A percentile compares a stretch with the other conserved stretches of the same genome.
Evolutionary conservation across 2,329 filamentous ascomycete species (phyloP).

Genomic region (Aspergillus sp.): DNA sequence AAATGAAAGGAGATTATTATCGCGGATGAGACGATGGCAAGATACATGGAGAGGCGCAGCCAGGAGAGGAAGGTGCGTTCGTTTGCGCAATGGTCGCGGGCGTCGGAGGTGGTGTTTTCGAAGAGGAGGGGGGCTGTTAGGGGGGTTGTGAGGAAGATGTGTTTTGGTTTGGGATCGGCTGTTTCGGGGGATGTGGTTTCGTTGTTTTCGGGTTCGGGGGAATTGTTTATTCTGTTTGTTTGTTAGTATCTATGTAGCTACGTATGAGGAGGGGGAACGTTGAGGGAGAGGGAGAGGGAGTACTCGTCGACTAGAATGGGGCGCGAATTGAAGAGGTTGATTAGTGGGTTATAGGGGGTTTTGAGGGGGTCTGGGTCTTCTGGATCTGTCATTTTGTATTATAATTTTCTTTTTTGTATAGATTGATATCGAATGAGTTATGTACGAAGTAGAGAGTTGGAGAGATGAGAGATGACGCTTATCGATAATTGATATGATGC

Average conservation of each 20-base stretch:
- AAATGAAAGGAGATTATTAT: constrained; percentile 93
- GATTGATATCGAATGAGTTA: too few species aligned
- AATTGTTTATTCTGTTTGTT: background rate
- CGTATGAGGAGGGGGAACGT: background rate
- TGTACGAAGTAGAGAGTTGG: too few species aligned
- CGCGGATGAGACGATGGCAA: constrained; percentile 80
- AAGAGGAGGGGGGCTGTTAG: constrained; percentile 56
- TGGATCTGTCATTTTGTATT: background rate
- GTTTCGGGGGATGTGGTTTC: constrained; percentile 10
- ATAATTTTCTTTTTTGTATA: too few species aligned
- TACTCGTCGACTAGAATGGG: constrained; percentile 47
- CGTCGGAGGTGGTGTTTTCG: constrained; percentile 60
- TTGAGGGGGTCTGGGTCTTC: constrained; percentile 14
- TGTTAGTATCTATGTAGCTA: background rate
- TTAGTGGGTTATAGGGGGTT: constrained; percentile 44
- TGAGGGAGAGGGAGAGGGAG: background rate
- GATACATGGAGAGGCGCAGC: constrained; percentile 80
- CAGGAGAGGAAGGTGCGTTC: constrained; percentile 80
- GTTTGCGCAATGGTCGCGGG: constrained; percentile 60
- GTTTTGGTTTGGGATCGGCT: constrained; percentile 20
- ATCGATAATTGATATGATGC: too few species aligned
- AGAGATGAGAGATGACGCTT: too few species aligned
- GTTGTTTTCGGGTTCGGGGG: constrained; percentile 3
- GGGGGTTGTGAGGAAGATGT: constrained; percentile 49
- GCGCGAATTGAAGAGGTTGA: constrained; percentile 43